Evolutionary conservation across 2,329 filamentous ascomycete species (phyloP).

Genomic region (Fusarium sp.): DNA sequence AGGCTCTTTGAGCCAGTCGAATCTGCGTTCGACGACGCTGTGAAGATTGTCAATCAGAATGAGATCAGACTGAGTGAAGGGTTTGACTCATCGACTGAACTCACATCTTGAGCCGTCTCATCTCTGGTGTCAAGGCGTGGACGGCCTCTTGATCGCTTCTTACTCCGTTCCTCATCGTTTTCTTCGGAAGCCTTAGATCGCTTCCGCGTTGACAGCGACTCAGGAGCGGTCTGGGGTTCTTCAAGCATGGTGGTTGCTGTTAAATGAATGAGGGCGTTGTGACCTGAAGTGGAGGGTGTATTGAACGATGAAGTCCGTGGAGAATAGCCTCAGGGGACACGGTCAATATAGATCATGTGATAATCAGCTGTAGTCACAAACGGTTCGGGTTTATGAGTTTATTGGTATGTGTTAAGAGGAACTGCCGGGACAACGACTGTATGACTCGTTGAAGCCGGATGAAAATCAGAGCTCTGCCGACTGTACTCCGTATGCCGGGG

Average conservation of each 20-base stretch:
- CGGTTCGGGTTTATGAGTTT: neutral
- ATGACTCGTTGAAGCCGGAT: neutral
- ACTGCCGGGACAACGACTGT: neutral
- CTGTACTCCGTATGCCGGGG: conserved; percentile 8
- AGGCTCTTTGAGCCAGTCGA: conserved; percentile 83
- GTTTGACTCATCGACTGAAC: conserved; percentile 40
- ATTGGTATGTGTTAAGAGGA: neutral
- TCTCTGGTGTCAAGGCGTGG: conserved; percentile 80
- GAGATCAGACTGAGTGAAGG: neutral
- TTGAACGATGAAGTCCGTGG: neutral
- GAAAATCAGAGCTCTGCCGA: conserved; percentile 1
- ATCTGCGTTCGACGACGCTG: conserved; percentile 87
- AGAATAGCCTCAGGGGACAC: neutral
- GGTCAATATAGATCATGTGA: neutral
- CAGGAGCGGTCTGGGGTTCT: neutral
- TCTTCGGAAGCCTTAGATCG: conserved; percentile 35
- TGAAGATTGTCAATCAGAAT: conserved; percentile 34
- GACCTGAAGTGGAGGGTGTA: neutral
- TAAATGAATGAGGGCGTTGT: neutral
- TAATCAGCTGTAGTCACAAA: neutral
- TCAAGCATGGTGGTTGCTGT: conserved; percentile 11
- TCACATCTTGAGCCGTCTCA: conserved; percentile 79
- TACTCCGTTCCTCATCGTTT: conserved; percentile 53
- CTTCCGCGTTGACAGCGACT: conserved; percentile 30
- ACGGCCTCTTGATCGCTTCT: conserved; percentile 73